Evolutionary conservation across 1,139 yeast species (phyloP), one percentile per base, ranked within the genome.

Genomic region (Candida neerlandica): DNA sequence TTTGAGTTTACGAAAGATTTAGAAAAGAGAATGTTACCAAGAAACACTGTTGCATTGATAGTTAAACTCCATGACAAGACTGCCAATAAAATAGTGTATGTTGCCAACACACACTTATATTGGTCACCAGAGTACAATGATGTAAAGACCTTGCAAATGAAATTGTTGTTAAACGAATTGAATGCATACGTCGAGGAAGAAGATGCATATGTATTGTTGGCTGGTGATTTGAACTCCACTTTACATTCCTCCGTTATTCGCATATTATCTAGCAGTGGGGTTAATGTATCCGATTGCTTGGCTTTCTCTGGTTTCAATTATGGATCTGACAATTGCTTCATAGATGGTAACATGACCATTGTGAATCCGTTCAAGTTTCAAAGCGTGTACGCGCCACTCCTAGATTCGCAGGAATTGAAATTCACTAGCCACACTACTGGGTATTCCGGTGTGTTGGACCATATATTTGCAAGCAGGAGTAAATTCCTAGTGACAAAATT

Each of bases 81-180:
- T 1, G 69, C 80, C 0, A 63, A 67, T 14, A 67, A 73, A 40
- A 55, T 62, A 2, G 60, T 82, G 5, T 77, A 78, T 45, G 72
- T 81, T 1, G 66, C 82, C 14, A 82, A 81, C 54, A 82, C 86
- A 1, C 87, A 82, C 61, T 64, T 82, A n/a, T 82, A 82, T 58
- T 82, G 87, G 87, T 64, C 67, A 18, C 71, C 71, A 1, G 73
- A 77, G 53, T 76, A 67, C 51, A 75, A 77, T 50, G 84, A 81
- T 55, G 84, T 82, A 19, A 82, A 81, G 56, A 64, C 81, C 12
- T 59, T 81, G 42, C 87, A 82, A 58, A 71, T 81, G n/a, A 74
- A 78, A 60, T 63, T 80, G 11, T 63, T 82, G 12, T 66, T 81
- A 9, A 63, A 50, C 41, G 65, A 62, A 49, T 64, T 65, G 46